phyloP scores from a whole-genome alignment of 2,329 filamentous ascomycete species.

The Scytalidium lignicola region DNA sequence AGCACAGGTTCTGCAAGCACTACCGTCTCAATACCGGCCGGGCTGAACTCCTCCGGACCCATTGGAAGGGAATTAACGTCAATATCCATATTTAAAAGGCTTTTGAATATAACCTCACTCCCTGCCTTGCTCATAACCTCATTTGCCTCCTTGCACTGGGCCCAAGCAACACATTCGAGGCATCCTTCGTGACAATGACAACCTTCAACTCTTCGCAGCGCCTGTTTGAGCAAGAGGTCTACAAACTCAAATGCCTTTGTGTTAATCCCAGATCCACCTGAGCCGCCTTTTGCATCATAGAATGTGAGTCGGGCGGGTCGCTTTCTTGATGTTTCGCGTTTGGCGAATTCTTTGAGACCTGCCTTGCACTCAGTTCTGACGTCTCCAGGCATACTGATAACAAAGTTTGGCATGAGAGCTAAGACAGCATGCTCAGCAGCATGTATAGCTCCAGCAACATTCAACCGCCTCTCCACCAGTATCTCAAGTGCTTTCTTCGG shows the following conservation, averaged over 20 bases:
- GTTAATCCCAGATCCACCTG: conserved; percentile 77
- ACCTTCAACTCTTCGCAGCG: conserved; percentile 67
- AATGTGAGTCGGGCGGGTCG: conserved; percentile 85
- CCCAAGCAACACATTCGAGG: conserved; percentile 82
- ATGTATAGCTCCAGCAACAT: conserved; percentile 86
- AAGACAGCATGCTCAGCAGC: conserved; percentile 91
- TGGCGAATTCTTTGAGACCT: conserved; percentile 79
- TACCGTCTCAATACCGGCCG: conserved; percentile 76
- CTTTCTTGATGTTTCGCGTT: conserved; percentile 64
- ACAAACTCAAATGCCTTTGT: conserved; percentile 93
- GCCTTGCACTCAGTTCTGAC: conserved; percentile 94
- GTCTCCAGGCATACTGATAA: conserved; percentile 84
- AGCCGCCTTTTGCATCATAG: conserved; percentile 90
- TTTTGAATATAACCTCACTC: conserved; percentile 73
- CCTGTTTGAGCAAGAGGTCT: conserved; percentile 70
- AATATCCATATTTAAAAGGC: conserved; percentile 68
- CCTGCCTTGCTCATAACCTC: conserved; percentile 93
- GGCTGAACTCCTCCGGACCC: conserved; percentile 68
- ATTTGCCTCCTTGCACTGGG: conserved; percentile 80
- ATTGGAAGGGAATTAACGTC: conserved; percentile 81
- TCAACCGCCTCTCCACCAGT: conserved; percentile 64
- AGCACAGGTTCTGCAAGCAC: conserved; percentile 64
- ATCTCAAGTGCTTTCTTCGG: conserved; percentile 75
- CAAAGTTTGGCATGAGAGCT: conserved; percentile 82
- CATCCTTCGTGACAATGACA: conserved; percentile 80